A percentile compares a stretch with the other conserved stretches of the same genome.
Conservation (phyloP, 805 yeast species). For the Wickerhamiella parazyma region DNA sequence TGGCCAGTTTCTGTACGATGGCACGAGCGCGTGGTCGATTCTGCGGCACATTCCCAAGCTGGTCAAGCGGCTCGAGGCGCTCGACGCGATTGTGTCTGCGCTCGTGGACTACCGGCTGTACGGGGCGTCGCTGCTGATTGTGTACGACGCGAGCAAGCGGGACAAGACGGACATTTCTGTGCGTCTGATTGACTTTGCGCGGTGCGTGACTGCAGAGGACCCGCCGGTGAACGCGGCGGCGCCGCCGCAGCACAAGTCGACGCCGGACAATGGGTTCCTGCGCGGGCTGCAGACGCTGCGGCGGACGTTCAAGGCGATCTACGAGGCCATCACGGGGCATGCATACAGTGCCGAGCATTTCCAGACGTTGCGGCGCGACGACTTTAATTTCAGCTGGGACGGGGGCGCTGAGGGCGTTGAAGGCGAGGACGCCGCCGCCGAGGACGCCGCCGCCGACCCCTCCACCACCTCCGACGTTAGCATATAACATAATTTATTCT, state of each 20-base stretch:
- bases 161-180: slow-evolving; percentile 20
- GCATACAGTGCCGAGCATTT: slow-evolving; percentile 19
- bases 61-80: slow-evolving; percentile 43
- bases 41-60: slow-evolving; percentile 53
- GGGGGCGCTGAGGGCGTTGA: neutral
- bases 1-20: slow-evolving; percentile 70
- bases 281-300: slow-evolving; percentile 66
- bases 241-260: slow-evolving; percentile 55
- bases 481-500: neutral
- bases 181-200: slow-evolving; percentile 89
- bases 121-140: slow-evolving; percentile 76
- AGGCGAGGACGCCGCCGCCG: neutral
- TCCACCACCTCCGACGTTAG: neutral
- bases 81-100: slow-evolving; percentile 39
- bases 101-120: slow-evolving; percentile 73
- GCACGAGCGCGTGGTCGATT: slow-evolving; percentile 43
- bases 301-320: slow-evolving; percentile 51
- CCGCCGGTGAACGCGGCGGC: slow-evolving; percentile 34
- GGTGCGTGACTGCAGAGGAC: slow-evolving; percentile 61
- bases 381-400: neutral
- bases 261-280: slow-evolving; percentile 71
- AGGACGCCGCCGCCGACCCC: neutral
- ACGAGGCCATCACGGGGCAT: slow-evolving; percentile 38
- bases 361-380: neutral
- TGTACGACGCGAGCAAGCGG: slow-evolving; percentile 58